Evolutionary conservation across 2,329 filamentous ascomycete species (phyloP), one percentile per base, ranked within the genome.

Genomic region (Trichophyton mentagrophytes): DNA sequence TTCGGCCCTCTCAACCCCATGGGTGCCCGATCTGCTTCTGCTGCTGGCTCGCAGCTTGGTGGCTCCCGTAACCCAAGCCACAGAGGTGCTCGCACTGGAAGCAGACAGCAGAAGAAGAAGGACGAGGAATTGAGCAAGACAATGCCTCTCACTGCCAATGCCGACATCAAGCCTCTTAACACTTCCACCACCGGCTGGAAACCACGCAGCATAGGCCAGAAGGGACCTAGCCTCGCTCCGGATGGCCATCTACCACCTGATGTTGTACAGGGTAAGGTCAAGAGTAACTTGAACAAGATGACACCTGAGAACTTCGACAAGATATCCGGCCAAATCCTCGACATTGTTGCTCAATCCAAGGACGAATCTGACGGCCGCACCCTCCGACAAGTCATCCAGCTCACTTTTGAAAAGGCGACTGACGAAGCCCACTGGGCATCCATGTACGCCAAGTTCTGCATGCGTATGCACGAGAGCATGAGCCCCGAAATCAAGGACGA

Each of bases 251-350:
- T 97, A 77, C 85, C 95, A 66, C 92, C 93, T 25, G 89, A 92
- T 68, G 85, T 93, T 80, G 93, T 99, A 62, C 93, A 99, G 79
- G 87, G 92, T 68, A 99, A 99, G 85, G 93, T 99, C 73, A 99
- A 99, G 85, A 88, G 90, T 65, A 89, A 89, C 64, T 80, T 99
- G 69, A 99, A 99, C 85, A 99, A 99, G 87, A 97, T 99, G 93
- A 97, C 93, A 0, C 93, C 93, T 0, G 93, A 99, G 78, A 99
- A 97, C 72, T 99, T 99, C 69, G 91, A 96, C 72, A 90, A 87
- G 78, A 96, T 99, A 67, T 85, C 93, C 5, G 88, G 91, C 64
- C 90, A 96, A 74, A 96, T 99, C 64, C 82, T 99, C 33, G 81
- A 85, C 60, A 99, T 99, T 72, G 90, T 92, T 30, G 88, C 85